phyloP scores from a whole-genome alignment of 108 stramenopile genomes.

The Fistulifera solaris region DNA sequence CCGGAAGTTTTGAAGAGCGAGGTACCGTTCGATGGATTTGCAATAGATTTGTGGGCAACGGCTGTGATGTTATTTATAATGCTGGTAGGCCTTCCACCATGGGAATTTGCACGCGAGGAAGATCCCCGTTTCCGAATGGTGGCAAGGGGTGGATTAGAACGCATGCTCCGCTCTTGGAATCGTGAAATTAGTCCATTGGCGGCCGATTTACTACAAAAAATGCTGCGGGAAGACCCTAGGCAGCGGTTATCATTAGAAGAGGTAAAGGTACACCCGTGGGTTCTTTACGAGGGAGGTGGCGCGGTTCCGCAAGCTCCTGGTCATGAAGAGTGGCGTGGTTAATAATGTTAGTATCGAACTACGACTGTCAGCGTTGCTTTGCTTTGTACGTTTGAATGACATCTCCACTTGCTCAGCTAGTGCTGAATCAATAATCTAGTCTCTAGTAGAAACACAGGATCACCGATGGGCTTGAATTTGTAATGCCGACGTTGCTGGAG shows the following conservation, averaged over 20 bases:
- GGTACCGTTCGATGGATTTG: constrained; percentile 71
- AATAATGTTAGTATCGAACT: background rate
- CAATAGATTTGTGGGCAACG: constrained; percentile 85
- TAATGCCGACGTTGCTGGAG: too few relatives aligned
- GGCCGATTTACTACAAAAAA: constrained; percentile 67
- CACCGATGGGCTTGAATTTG: too few relatives aligned
- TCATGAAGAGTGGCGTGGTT: constrained; percentile 1
- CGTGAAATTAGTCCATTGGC: constrained; percentile 29
- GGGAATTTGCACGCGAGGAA: constrained; percentile 49
- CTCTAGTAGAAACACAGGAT: too few relatives aligned
- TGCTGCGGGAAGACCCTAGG: constrained; percentile 59
- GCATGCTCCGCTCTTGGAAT: constrained; percentile 45
- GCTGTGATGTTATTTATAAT: constrained; percentile 87
- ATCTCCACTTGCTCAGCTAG: too few relatives aligned
- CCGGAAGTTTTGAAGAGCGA: constrained; percentile 61
- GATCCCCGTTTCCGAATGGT: constrained; percentile 44
- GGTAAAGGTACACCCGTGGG: constrained; percentile 74
- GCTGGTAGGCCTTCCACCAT: constrained; percentile 73
- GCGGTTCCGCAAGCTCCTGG: background rate
- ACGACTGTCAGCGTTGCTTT: too few relatives aligned
- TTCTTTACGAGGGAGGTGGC: constrained; percentile 25
- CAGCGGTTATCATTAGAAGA: constrained; percentile 59
- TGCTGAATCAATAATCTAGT: too few relatives aligned
- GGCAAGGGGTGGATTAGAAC: constrained; percentile 32
- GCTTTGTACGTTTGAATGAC: too few relatives aligned